Conservation (phyloP, 1,139 yeast genomes). For the Sugiyamaella grinbergsii region DNA sequence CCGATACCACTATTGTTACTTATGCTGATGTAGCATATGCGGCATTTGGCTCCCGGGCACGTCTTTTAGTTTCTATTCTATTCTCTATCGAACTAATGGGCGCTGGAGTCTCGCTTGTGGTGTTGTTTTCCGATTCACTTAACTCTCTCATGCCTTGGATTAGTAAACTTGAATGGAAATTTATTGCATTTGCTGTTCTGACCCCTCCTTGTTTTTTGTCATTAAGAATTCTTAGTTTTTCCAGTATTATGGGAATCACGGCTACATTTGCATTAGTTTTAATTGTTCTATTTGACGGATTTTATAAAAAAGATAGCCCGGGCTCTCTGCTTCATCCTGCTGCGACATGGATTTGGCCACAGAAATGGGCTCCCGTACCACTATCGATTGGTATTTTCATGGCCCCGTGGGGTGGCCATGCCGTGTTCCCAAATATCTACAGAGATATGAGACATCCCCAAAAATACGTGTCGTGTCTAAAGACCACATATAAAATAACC, state of each 20-base stretch:
- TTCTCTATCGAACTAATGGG: conserved; percentile 80
- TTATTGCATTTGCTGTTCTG: conserved; percentile 58
- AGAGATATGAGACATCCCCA: conserved; percentile 81
- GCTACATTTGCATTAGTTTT: conserved; percentile 67
- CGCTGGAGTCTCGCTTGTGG: conserved; percentile 72
- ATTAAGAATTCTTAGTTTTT: conserved; percentile 65
- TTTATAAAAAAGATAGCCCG: conserved; percentile 55
- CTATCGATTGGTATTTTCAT: conserved; percentile 72
- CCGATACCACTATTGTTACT: conserved; percentile 75
- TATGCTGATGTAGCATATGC: conserved; percentile 87
- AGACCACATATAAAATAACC: conserved; percentile 64
- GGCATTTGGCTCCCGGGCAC: conserved; percentile 63
- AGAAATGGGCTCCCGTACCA: conserved; percentile 51
- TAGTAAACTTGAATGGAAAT: conserved; percentile 54
- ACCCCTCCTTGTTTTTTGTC: conserved; percentile 72
- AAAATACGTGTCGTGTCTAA: conserved; percentile 54
- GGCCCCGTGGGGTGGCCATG: conserved; percentile 93
- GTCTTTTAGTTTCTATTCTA: conserved; percentile 65
- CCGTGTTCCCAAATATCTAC: conserved; percentile 78
- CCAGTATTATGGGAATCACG: conserved; percentile 73
- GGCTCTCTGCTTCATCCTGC: conserved; percentile 68
- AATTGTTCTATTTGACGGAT: conserved; percentile 63
- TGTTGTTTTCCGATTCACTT: conserved; percentile 84
- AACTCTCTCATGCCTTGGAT: conserved; percentile 61
- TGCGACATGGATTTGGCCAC: conserved; percentile 51